Percentiles rank a stretch among this genome's conserved stretches.
Conservation (phyloP, 306 rosid genomes). For the Arachis stenosperma region DNA sequence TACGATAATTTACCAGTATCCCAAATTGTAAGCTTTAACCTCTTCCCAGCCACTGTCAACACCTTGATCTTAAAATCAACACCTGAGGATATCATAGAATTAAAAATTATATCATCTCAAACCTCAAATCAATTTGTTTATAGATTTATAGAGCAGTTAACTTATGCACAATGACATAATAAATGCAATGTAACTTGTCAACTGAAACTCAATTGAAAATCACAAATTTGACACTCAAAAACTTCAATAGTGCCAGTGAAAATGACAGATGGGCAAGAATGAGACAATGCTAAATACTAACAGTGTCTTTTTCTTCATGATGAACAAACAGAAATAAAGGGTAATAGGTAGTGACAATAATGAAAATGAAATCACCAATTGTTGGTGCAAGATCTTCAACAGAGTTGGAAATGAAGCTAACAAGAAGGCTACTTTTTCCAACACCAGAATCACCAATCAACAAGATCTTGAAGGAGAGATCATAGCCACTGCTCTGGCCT, state of each 20-base stretch:
- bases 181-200: slow-evolving; percentile 13
- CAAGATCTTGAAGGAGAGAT: slow-evolving; percentile 96
- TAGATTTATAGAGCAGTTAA: slow-evolving; percentile 21
- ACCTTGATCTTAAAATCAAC: slow-evolving; percentile 97
- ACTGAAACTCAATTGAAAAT: not conserved
- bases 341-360: too few species aligned
- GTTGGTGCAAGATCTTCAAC: slow-evolving; percentile 84
- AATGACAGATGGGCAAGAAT: slow-evolving; percentile 49
- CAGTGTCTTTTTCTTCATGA: not conserved
- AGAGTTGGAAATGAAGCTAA: slow-evolving; percentile 81
- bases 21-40: slow-evolving; percentile 94
- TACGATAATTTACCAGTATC: slow-evolving; percentile 72
- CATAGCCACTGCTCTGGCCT: slow-evolving; percentile 69
- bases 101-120: slow-evolving; percentile 11
- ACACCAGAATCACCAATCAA: slow-evolving; percentile 97
- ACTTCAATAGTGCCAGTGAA: slow-evolving; percentile 5
- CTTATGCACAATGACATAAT: not conserved
- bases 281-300: slow-evolving; percentile 51
- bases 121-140: slow-evolving; percentile 8
- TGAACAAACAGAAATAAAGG: not conserved
- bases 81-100: slow-evolving; percentile 52
- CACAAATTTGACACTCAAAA: slow-evolving; percentile 25
- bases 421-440: slow-evolving; percentile 90
- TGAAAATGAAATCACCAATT: slow-evolving; percentile 55
- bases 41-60: slow-evolving; percentile 81